Percentiles rank a stretch among this genome's conserved stretches.
Evolutionary conservation across 306 rosid species (phyloP).

Genomic region (Citrullus amarus): DNA sequence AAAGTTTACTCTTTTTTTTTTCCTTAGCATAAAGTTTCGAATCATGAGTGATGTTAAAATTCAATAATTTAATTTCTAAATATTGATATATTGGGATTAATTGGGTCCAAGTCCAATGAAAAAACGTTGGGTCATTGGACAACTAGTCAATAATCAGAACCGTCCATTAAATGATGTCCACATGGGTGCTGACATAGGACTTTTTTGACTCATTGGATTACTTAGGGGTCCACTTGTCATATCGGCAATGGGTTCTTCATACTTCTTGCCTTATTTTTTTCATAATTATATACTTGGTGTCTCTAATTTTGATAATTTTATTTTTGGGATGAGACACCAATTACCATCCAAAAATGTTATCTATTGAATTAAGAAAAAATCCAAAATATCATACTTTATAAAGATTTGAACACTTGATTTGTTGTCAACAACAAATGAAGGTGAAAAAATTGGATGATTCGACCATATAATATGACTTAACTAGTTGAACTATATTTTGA

Average conservation of each 20-base stretch:
- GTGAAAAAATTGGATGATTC: too few relatives aligned
- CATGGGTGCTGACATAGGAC: neutral
- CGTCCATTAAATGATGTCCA: neutral
- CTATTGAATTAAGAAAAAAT: too few relatives aligned
- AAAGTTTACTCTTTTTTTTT: neutral
- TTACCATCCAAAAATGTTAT: too few relatives aligned
- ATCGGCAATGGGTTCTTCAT: neutral
- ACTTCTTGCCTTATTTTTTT: neutral
- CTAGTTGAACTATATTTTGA: too few relatives aligned
- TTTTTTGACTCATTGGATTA: neutral
- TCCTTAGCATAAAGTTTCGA: neutral
- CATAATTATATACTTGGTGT: neutral
- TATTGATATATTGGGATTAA: neutral
- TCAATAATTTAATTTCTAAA: neutral
- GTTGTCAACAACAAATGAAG: too few relatives aligned
- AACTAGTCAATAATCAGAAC: neutral
- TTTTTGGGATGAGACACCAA: too few relatives aligned
- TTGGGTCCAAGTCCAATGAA: conserved; percentile 1
- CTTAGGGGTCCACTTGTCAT: neutral
- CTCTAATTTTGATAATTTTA: neutral
- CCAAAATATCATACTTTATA: too few relatives aligned
- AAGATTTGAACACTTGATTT: too few relatives aligned
- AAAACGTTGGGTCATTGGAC: neutral
- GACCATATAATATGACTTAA: too few relatives aligned
- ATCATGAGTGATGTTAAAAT: neutral